These are phyloP conservation scores for Colletotrichum sp. DNA, from an alignment of 2,329 filamentous ascomycete genomes.

Conservation along the genomic window DNA sequence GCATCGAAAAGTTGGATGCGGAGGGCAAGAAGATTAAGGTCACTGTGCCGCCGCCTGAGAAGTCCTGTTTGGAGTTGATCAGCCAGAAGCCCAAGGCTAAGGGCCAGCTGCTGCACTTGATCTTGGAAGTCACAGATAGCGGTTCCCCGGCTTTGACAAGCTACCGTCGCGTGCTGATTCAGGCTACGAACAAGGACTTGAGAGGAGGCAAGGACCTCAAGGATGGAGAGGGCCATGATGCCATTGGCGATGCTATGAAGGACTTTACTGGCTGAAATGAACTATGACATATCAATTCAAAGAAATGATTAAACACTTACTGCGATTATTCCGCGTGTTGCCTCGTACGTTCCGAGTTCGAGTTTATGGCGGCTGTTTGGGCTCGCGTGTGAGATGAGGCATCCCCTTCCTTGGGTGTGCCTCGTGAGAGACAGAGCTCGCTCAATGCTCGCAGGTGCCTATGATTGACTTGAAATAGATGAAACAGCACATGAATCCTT, in stretches of 20 bases:
- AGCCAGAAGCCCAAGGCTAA: neutral
- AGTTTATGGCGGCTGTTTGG: neutral
- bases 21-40: constrained; percentile 20
- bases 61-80: constrained; percentile 33
- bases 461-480: too few species aligned
- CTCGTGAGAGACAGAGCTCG: neutral
- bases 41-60: constrained; percentile 31
- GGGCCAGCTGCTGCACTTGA: constrained; percentile 52
- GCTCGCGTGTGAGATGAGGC: neutral
- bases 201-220: neutral
- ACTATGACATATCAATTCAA: neutral
- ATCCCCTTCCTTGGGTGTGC: neutral
- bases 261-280: neutral
- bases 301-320: neutral
- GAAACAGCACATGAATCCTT: too few species aligned
- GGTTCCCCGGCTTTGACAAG: constrained; percentile 48
- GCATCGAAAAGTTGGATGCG: constrained; percentile 27
- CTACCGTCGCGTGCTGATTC: constrained; percentile 50
- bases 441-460: too few species aligned
- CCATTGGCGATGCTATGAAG: constrained; percentile 13
- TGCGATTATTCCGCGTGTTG: neutral
- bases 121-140: constrained; percentile 52
- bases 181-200: constrained; percentile 33
- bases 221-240: neutral
- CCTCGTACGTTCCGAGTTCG: neutral